These are phyloP conservation scores for Tremella yokohamensis DNA, from an alignment of 768 basidiomycete species.

Conservation along the genomic window DNA sequence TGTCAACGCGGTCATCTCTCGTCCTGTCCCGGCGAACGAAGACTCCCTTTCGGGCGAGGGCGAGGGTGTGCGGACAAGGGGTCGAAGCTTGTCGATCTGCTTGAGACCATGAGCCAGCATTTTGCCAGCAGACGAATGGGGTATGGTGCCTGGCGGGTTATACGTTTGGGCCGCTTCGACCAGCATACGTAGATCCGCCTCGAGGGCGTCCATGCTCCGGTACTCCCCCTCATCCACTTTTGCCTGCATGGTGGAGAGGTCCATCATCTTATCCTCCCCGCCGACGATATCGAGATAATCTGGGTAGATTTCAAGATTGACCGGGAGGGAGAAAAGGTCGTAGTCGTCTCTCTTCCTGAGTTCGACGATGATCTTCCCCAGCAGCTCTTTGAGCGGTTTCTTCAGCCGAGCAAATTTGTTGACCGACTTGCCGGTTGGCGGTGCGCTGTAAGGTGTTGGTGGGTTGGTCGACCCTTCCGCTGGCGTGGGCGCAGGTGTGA, in stretches of 20 bases:
- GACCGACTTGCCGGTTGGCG: neutral
- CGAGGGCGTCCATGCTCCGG: conserved; percentile 38
- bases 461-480: neutral
- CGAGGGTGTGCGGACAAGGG: conserved; percentile 41
- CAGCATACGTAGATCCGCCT: conserved; percentile 41
- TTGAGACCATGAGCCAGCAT: conserved; percentile 39
- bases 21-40: conserved; percentile 20
- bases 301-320: conserved; percentile 37
- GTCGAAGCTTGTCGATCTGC: conserved; percentile 35
- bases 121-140: conserved; percentile 33
- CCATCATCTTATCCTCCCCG: conserved; percentile 51
- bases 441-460: neutral
- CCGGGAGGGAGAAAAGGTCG: conserved; percentile 11
- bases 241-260: conserved; percentile 48
- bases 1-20: conserved; percentile 23
- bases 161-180: conserved; percentile 44
- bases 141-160: conserved; percentile 44
- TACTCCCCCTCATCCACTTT: conserved; percentile 46
- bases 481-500: neutral
- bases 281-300: conserved; percentile 50
- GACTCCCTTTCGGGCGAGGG: conserved; percentile 32
- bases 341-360: conserved; percentile 43
- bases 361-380: conserved; percentile 41
- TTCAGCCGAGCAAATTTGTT: conserved; percentile 54
- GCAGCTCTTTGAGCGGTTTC: conserved; percentile 42